Evolutionary conservation across 1,284 basidiomycete species (phyloP), one percentile per base, ranked within the genome.

Genomic region (Tilletia horrida): DNA sequence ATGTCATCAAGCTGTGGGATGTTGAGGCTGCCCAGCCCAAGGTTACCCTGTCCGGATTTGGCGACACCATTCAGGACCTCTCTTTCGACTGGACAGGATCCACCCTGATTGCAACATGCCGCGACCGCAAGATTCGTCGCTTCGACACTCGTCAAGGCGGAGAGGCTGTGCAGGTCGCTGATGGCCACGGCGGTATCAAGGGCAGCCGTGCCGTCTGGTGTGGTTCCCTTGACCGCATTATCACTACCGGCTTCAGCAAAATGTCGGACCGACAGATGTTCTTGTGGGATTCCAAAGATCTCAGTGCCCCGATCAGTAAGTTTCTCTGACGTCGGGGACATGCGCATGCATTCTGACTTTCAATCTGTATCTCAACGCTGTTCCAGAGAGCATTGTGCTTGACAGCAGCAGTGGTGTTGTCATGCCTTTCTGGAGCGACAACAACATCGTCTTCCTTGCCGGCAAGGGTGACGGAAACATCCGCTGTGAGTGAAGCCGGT

Each of bases 391-490:
- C 16, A 62, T 77, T 57, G 74, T 71, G 6, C 69, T 81, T 48
- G 80, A 81, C 72, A 67, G 74, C 3, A 71, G 68, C 40, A 90
- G 89, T 66, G 94, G 95, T 62, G 92, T 97, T 47, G 83, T 96
- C 64, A 97, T 97, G 92, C 95, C 95, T 0, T 97, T 95, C 88
- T 98, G 92, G 88, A 89, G 88, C 61, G 93, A 97, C 67, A 86
- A 85, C 71, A 76, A 76, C 70, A 74, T 97, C 67, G 85, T 97
- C 69, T 97, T 97, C 88, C 86, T 97, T 69, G 93, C 86, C 44
- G 86, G 86, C 64, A 87, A 87, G 78, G 86, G 86, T 79, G 66
- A 70, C 42, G 71, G 68, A 45, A 75, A 67, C 31, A 68, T 69
- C 63, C 72, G 66, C 59, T 71, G 62, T 48, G 65, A 23, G 55